Percentiles rank a stretch among this genome's conserved stretches.
phyloP scores from a whole-genome alignment of 192 early-diverging fungal genomes.

The Coemansia sp. region DNA sequence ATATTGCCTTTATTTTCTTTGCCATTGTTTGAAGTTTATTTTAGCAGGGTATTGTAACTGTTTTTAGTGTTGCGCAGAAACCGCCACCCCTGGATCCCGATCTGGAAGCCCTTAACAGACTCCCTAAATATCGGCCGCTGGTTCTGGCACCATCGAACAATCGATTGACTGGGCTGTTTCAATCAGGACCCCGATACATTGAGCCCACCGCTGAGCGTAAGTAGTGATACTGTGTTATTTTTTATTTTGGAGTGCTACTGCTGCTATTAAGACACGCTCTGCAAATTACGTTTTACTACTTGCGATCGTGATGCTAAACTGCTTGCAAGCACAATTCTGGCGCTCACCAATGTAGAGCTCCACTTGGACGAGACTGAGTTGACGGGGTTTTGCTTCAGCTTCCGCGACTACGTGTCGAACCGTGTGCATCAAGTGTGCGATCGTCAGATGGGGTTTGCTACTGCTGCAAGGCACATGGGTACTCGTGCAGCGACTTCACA shows the following conservation, averaged over 20 bases:
- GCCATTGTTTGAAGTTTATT: slow-evolving; percentile 6
- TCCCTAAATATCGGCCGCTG: slow-evolving; percentile 47
- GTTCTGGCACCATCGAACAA: slow-evolving; percentile 50
- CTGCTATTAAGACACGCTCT: background rate
- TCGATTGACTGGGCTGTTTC: slow-evolving; percentile 51
- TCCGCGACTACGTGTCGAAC: slow-evolving; percentile 47
- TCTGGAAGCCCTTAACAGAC: slow-evolving; percentile 48
- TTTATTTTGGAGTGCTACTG: slow-evolving; percentile 1
- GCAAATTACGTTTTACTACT: background rate
- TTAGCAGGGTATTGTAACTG: slow-evolving; percentile 55
- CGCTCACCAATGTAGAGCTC: slow-evolving; percentile 26
- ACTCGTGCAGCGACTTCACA: slow-evolving; percentile 32
- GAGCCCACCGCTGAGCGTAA: slow-evolving; percentile 58
- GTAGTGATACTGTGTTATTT: slow-evolving; percentile 14
- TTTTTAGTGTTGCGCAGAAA: slow-evolving; percentile 44
- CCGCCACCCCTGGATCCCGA: slow-evolving; percentile 54
- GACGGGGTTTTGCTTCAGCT: slow-evolving; percentile 51
- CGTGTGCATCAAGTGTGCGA: slow-evolving; percentile 45
- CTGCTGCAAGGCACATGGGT: slow-evolving; percentile 38
- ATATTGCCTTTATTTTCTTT: background rate
- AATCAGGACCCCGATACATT: slow-evolving; percentile 48
- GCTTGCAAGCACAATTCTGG: background rate
- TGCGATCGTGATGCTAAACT: background rate
- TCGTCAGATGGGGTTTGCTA: slow-evolving; percentile 36
- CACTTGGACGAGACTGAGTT: slow-evolving; percentile 55